These are phyloP conservation scores for Diaporthe eres DNA, from an alignment of 2,329 filamentous ascomycete genomes.

Conservation along the genomic window DNA sequence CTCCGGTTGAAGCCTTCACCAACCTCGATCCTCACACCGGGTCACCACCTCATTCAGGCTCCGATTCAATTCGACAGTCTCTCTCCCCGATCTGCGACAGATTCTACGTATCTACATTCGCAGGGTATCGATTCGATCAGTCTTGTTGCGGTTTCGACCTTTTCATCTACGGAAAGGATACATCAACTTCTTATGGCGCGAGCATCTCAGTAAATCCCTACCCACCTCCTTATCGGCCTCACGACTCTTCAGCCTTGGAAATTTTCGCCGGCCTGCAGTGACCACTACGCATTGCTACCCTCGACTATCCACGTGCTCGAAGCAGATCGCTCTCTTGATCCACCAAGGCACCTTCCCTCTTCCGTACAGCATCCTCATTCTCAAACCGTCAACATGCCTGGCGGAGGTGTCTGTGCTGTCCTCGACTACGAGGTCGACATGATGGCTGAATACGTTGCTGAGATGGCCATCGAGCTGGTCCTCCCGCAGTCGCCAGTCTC, in stretches of 20 bases:
- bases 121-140: slow-evolving; percentile 27
- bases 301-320: slow-evolving; percentile 54
- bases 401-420: slow-evolving; percentile 87
- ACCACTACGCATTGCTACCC: slow-evolving; percentile 46
- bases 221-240: slow-evolving; percentile 43
- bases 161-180: slow-evolving; percentile 25
- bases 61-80: slow-evolving; percentile 34
- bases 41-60: slow-evolving; percentile 13
- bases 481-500: slow-evolving; percentile 69
- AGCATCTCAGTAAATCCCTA: slow-evolving; percentile 52
- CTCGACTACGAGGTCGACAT: slow-evolving; percentile 97
- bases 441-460: slow-evolving; percentile 95
- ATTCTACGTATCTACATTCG: slow-evolving; percentile 21
- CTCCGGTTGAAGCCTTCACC: slow-evolving; percentile 1
- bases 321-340: slow-evolving; percentile 52
- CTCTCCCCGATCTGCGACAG: slow-evolving; percentile 1
- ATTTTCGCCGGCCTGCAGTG: slow-evolving; percentile 47
- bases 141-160: background rate
- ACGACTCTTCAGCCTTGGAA: slow-evolving; percentile 57
- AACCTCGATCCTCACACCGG: slow-evolving; percentile 3
- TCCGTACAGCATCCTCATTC: slow-evolving; percentile 35
- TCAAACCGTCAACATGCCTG: slow-evolving; percentile 69
- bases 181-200: slow-evolving; percentile 54
- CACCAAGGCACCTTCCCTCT: slow-evolving; percentile 45
- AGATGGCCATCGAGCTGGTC: slow-evolving; percentile 80